Evolutionary conservation across 305 asterid genomes (phyloP).

Genomic region (Stenogyne calaminthoides): DNA sequence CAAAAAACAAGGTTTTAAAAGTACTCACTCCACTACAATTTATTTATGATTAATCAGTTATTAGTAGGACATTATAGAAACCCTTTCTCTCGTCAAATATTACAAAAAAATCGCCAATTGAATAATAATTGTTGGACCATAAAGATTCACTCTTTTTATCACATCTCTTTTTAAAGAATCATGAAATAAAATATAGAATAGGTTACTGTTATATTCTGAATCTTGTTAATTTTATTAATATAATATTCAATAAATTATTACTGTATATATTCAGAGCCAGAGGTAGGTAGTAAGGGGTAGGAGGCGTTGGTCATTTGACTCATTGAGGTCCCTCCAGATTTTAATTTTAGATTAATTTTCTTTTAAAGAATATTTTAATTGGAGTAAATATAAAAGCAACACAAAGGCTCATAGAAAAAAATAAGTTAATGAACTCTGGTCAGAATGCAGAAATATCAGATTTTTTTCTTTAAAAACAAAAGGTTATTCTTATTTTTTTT

Average conservation of each 20-base stretch:
- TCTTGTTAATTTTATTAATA: not conserved
- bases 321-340: no score
- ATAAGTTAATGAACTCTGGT: no score
- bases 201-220: constrained; percentile 18
- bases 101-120: constrained; percentile 8
- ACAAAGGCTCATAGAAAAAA: no score
- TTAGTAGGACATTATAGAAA: not conserved
- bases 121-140: constrained; percentile 27
- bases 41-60: not conserved
- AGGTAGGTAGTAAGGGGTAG: not conserved
- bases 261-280: no score
- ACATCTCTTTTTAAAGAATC: constrained; percentile 29
- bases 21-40: constrained; percentile 20
- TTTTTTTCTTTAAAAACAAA: no score
- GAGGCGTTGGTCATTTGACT: not conserved
- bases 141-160: constrained; percentile 33
- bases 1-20: not conserved
- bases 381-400: not conserved
- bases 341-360: not conserved
- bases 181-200: constrained; percentile 18
- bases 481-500: no score
- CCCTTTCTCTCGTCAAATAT: not conserved
- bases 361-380: no score
- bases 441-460: no score
- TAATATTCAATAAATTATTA: no score